Evolutionary conservation across 192 early-diverging fungal genomes (phyloP).

Genomic region (Entomortierella parvispora): DNA sequence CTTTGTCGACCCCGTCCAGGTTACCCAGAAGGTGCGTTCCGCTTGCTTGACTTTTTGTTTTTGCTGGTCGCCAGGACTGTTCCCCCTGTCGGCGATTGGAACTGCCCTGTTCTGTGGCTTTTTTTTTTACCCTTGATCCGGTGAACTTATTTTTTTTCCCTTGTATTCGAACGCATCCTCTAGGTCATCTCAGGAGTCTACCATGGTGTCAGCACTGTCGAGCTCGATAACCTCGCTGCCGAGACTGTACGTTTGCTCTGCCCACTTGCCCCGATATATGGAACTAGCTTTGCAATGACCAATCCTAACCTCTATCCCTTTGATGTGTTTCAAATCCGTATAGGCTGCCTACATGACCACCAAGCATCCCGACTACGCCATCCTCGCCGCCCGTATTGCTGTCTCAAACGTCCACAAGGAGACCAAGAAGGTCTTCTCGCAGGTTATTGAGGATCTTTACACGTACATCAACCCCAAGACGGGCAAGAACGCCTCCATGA

Average conservation of each 20-base stretch:
- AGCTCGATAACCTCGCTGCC: slow-evolving; percentile 90
- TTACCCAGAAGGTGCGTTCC: slow-evolving; percentile 91
- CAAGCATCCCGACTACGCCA: slow-evolving; percentile 97
- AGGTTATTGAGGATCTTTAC: slow-evolving; percentile 88
- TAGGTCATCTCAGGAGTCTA: slow-evolving; percentile 89
- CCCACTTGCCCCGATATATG: too few relatives aligned
- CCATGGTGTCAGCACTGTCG: slow-evolving; percentile 86
- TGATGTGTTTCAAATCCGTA: background rate
- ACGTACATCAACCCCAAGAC: slow-evolving; percentile 92
- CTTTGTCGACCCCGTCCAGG: slow-evolving; percentile 93
- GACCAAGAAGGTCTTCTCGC: slow-evolving; percentile 86
- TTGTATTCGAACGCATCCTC: background rate
- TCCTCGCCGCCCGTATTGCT: slow-evolving; percentile 97
- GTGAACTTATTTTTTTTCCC: background rate
- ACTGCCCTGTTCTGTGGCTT: slow-evolving; percentile 15
- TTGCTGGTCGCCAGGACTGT: background rate
- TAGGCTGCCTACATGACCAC: slow-evolving; percentile 92
- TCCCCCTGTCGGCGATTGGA: background rate
- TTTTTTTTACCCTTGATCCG: background rate
- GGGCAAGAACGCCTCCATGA: slow-evolving; percentile 88
- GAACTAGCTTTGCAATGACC: too few relatives aligned
- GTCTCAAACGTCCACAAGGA: slow-evolving; percentile 96
- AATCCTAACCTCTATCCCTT: too few relatives aligned
- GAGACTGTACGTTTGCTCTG: slow-evolving; percentile 71
- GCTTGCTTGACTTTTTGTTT: background rate